phyloP scores from a whole-genome alignment of 768 basidiomycete genomes.

The Lentinula edodes region DNA sequence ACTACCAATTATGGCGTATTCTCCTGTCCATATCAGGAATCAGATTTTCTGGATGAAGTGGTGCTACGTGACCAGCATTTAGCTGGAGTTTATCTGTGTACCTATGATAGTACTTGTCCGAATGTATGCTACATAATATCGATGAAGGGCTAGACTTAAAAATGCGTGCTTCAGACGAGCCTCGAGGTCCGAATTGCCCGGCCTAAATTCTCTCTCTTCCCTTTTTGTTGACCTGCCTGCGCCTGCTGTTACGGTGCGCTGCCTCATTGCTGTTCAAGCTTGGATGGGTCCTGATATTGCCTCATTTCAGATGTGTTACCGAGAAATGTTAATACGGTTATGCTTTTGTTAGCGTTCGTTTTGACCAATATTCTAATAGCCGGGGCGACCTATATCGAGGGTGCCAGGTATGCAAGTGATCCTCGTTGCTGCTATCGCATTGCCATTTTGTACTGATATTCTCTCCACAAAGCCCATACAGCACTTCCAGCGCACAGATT shows the following conservation, averaged over 20 bases:
- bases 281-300: background rate
- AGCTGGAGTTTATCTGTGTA: constrained; percentile 1
- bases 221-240: background rate
- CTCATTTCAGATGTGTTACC: constrained; percentile 3
- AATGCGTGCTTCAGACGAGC: background rate
- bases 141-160: background rate
- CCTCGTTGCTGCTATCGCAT: background rate
- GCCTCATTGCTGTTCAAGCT: background rate
- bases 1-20: background rate
- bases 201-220: background rate
- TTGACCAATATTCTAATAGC: background rate
- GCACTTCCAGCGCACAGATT: constrained; percentile 5
- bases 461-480: background rate
- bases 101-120: background rate
- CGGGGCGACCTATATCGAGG: constrained; percentile 6
- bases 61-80: background rate
- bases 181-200: background rate
- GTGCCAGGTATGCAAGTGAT: background rate
- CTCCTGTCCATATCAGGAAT: background rate
- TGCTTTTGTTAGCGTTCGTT: background rate
- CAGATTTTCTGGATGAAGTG: constrained; percentile 1
- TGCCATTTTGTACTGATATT: background rate
- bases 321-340: background rate
- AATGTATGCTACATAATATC: background rate
- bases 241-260: background rate